Base-by-base conservation (phyloP, 169 alveolate species). In the Ichthyophthirius multifiliis region DNA sequence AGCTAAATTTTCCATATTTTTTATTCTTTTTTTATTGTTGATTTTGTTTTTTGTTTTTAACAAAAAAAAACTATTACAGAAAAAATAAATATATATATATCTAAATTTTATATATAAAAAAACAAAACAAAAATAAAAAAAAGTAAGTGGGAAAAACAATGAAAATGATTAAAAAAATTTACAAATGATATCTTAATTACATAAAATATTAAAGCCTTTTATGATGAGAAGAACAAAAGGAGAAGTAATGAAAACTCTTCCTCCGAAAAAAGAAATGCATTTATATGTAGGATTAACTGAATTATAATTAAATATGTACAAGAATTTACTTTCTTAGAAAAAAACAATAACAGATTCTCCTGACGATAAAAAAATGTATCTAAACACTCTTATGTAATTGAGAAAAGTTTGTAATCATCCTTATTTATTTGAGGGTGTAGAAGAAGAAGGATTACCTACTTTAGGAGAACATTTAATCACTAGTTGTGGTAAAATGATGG, bases 351-450 rank as follows among this genome's bases (percentile, higher is more conserved):
- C 91, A 46, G 84, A 87, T 78, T 86, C 87, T 63, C 89, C 87
- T 2, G 89, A 92, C 47, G 88, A 91, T 41, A 93, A 93, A 78
- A 88, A 93, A n/a, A 91, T 84, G 43, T 96, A 96, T 67, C 92
- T 92, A 77, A 97, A 97, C 75, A 93, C 93, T 48, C 83, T 95
- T 31, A 97, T 98, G 99, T 99, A 98, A 85, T 93, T 98, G 35
- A 97, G 98, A 78, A 98, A 98, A 84, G 98, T 97, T 16, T 97
- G 99, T 86, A 97, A 98, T 84, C 99, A 98, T 85, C 99, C 99
- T n/a, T 98, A 96, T 87, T 84, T 98, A 45, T 96, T 99, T 65
- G 97, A 95, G 77, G 97, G 97, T 32, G 96, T 99, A 2, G 99
- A 97, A 73, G 98, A 96, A 37, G 93, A 94, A 32, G 81, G 87